Evolutionary conservation across 1,139 yeast genomes (phyloP), one percentile per base, ranked within the genome.

Genomic region (Entelexis paramagnoliae): DNA sequence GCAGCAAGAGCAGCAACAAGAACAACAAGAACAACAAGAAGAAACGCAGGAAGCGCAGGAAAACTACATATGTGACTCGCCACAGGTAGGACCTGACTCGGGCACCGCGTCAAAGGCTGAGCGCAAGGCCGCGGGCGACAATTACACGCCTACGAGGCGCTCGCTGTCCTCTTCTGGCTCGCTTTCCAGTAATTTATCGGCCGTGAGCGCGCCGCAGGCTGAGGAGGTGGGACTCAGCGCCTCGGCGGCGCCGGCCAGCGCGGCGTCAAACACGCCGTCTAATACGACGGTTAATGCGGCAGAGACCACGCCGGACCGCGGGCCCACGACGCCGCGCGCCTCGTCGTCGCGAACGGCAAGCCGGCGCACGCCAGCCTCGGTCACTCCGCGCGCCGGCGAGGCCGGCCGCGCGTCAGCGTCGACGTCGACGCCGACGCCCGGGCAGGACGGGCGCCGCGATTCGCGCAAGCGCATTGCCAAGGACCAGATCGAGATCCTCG

Each of bases 401-500:
- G 13, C 19, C 14, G 42, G 19, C 9, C 33, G 26, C 19, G 28
- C 28, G 33, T 17, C 46, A 16, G 28, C 28, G 24, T 29, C 46
- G 5, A 10, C 36, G 2, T 42, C 46, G 14, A 42, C 46, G 14
- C 48, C 48, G 10, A 49, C 50, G 3, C 50, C 50, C 11, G 35
- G n/a, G 10, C 44, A 40, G 35, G 51, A 53, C n/a, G 50, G 48
- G 5, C 45, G 36, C 20, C 47, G 56, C 5, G 57, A 55, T 20
- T 46, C 52, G 13, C 51, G 60, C 14, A 51, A 55, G 22, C 54
- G 62, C n/a, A 59, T 59, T 24, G 54, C 52, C 19, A 54, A 55
- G 29, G 56, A 56, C 28, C 61, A 59, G 38, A 55, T 55, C 14
- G 55, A 55, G 30, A 41, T 51, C n/a, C 53, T 59, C 11, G 61